These are phyloP conservation scores for Maudiozyma humilis DNA, from an alignment of 1,139 yeast species.

Conservation along the genomic window DNA sequence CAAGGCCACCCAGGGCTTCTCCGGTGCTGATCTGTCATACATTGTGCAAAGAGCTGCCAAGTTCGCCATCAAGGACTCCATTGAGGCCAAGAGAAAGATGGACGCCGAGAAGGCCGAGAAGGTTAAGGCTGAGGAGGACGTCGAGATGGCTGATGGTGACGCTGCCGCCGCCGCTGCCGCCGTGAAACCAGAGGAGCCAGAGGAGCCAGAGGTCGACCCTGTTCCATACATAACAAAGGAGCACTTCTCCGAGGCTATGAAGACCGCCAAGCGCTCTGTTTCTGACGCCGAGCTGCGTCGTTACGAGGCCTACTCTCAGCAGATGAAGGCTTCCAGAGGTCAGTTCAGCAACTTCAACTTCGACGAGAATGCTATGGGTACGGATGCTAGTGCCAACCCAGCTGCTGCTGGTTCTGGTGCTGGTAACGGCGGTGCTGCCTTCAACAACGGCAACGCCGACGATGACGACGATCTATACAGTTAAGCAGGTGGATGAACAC, in stretches of 20 bases:
- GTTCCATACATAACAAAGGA: constrained; percentile 91
- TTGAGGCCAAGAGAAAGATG: constrained; percentile 65
- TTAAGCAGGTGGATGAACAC: constrained; percentile 31
- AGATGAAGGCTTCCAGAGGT: constrained; percentile 92
- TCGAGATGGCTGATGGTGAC: constrained; percentile 60
- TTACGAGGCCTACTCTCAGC: constrained; percentile 97
- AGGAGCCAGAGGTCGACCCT: constrained; percentile 59
- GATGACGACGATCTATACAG: constrained; percentile 95
- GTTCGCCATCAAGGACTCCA: constrained; percentile 95
- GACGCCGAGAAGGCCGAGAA: constrained; percentile 41
- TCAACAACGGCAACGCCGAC: constrained; percentile 61
- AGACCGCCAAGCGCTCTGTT: constrained; percentile 95
- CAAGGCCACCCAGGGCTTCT: constrained; percentile 87
- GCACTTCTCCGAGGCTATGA: constrained; percentile 98
- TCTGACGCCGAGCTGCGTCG: constrained; percentile 96
- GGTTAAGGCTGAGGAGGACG: constrained; percentile 61
- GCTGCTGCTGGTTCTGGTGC: constrained; percentile 32
- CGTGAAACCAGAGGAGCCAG: constrained; percentile 42
- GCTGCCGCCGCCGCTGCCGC: constrained; percentile 60
- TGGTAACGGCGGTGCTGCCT: constrained; percentile 38
- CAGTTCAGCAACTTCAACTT: constrained; percentile 72
- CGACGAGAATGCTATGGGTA: constrained; percentile 43
- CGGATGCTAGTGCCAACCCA: constrained; percentile 31
- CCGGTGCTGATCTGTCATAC: constrained; percentile 97
- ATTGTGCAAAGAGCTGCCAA: constrained; percentile 98